Percentiles rank a stretch among this genome's conserved stretches.
Evolutionary conservation across 164 flowering plant genomes (phyloP).

Genomic region (Vitis rotundifolia): DNA sequence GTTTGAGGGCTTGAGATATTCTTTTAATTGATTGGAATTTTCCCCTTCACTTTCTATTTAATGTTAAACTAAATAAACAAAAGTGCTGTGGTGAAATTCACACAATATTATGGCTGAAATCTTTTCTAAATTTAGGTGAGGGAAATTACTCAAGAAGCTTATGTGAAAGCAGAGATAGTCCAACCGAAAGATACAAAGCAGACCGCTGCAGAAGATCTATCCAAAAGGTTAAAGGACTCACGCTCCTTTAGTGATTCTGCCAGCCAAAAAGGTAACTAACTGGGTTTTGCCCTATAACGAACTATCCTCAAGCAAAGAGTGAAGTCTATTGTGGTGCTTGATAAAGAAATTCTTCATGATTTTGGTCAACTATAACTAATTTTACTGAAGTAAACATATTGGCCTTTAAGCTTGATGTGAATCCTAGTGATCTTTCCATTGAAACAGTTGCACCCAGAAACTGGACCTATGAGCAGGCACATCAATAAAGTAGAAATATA

Average conservation of each 20-base stretch:
- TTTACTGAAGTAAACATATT: too few species aligned
- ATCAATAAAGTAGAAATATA: too few species aligned
- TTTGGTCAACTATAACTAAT: too few species aligned
- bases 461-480: too few species aligned
- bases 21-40: not conserved
- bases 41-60: not conserved
- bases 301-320: too few species aligned
- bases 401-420: too few species aligned
- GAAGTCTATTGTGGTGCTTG: too few species aligned
- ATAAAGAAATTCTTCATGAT: too few species aligned
- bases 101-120: not conserved
- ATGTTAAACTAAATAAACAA: not conserved
- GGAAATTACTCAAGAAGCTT: slow-evolving; percentile 71
- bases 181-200: slow-evolving; percentile 60
- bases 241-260: slow-evolving; percentile 65
- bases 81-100: not conserved
- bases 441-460: too few species aligned
- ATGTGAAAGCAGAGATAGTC: slow-evolving; percentile 48
- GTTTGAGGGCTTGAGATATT: not conserved
- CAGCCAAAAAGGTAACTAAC: slow-evolving; percentile 61
- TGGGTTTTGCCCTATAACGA: not conserved
- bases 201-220: slow-evolving; percentile 77
- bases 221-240: slow-evolving; percentile 71
- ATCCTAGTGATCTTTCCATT: too few species aligned
- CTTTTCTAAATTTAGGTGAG: slow-evolving; percentile 48